A percentile compares a stretch with the other conserved stretches of the same genome.
Conservation (phyloP, 352 stramenopile species). For the Pythium angustatum region DNA sequence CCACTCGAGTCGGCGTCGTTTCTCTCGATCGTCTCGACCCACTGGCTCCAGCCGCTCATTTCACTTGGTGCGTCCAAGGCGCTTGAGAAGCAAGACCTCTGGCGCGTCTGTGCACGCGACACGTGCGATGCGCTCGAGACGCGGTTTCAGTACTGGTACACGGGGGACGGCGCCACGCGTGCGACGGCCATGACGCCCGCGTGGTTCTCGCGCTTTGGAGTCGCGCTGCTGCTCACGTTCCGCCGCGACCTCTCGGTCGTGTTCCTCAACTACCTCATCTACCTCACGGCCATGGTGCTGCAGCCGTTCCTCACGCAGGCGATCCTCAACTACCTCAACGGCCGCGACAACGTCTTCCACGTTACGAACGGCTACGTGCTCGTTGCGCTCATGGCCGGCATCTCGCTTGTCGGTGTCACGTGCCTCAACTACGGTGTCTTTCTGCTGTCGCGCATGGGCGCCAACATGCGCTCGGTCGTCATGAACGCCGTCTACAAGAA, state of each 20-base stretch:
- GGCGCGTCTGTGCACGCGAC: slow-evolving; percentile 34
- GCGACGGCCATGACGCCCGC: neutral
- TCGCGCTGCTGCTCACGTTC: slow-evolving; percentile 33
- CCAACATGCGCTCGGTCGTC: slow-evolving; percentile 41
- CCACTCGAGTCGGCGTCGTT: slow-evolving; percentile 39
- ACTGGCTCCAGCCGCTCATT: slow-evolving; percentile 44
- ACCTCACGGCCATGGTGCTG: slow-evolving; percentile 37
- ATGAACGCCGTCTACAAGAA: slow-evolving; percentile 48
- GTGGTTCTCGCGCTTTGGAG: slow-evolving; percentile 30
- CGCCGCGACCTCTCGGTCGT: slow-evolving; percentile 26
- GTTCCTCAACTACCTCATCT: slow-evolving; percentile 32
- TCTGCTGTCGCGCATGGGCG: slow-evolving; percentile 30
- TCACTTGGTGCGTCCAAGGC: slow-evolving; percentile 37
- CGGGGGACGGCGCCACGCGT: neutral
- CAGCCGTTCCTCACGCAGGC: slow-evolving; percentile 39
- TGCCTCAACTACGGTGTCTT: slow-evolving; percentile 37
- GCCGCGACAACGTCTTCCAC: slow-evolving; percentile 29
- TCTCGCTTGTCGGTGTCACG: slow-evolving; percentile 38
- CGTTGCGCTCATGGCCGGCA: slow-evolving; percentile 33
- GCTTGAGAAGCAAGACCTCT: slow-evolving; percentile 45
- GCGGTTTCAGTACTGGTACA: slow-evolving; percentile 29
- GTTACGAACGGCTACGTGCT: slow-evolving; percentile 37
- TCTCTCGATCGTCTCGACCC: slow-evolving; percentile 33
- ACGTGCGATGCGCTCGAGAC: slow-evolving; percentile 31
- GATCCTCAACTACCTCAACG: slow-evolving; percentile 38